Percentiles rank a stretch among this genome's conserved stretches.
phyloP scores from a whole-genome alignment of 306 rosid species.

The Hylodesmum podocarpum region DNA sequence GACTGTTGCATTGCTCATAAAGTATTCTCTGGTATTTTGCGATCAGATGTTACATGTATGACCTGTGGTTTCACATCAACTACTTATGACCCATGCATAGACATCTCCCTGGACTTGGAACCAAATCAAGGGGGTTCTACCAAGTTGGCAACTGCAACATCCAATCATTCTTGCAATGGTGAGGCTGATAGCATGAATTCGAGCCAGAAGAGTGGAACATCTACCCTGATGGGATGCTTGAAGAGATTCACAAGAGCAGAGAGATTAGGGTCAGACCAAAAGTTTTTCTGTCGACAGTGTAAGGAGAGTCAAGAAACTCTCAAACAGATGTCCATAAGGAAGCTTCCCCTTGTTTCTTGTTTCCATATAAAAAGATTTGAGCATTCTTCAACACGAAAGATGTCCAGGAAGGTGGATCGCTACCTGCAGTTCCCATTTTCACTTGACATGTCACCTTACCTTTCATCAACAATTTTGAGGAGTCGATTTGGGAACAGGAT shows the following conservation, averaged over 20 bases:
- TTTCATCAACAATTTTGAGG: slow-evolving; percentile 83
- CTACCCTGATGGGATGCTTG: slow-evolving; percentile 85
- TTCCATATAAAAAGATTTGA: slow-evolving; percentile 93
- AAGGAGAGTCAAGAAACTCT: slow-evolving; percentile 88
- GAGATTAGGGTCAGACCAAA: slow-evolving; percentile 90
- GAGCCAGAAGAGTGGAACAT: slow-evolving; percentile 50
- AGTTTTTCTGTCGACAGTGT: slow-evolving; percentile 90
- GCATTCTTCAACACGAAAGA: slow-evolving; percentile 83
- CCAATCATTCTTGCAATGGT: slow-evolving; percentile 64
- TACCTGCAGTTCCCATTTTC: slow-evolving; percentile 92
- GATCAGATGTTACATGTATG: slow-evolving; percentile 94
- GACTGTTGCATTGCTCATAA: slow-evolving; percentile 95
- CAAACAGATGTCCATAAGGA: slow-evolving; percentile 92
- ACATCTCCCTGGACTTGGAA: slow-evolving; percentile 86
- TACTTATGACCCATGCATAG: slow-evolving; percentile 92
- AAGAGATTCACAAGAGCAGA: slow-evolving; percentile 92
- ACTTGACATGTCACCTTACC: slow-evolving; percentile 84
- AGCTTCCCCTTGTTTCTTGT: slow-evolving; percentile 88
- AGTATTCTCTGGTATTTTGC: slow-evolving; percentile 89
- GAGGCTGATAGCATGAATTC: slow-evolving; percentile 57
- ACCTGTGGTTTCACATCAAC: slow-evolving; percentile 96
- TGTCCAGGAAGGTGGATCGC: slow-evolving; percentile 83
- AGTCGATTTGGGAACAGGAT: slow-evolving; percentile 80
- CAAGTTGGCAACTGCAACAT: slow-evolving; percentile 48
- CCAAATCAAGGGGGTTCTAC: slow-evolving; percentile 67